Evolutionary conservation across 257 asterid genomes (phyloP), one percentile per base, ranked within the genome.

Genomic region (Lantana camara): DNA sequence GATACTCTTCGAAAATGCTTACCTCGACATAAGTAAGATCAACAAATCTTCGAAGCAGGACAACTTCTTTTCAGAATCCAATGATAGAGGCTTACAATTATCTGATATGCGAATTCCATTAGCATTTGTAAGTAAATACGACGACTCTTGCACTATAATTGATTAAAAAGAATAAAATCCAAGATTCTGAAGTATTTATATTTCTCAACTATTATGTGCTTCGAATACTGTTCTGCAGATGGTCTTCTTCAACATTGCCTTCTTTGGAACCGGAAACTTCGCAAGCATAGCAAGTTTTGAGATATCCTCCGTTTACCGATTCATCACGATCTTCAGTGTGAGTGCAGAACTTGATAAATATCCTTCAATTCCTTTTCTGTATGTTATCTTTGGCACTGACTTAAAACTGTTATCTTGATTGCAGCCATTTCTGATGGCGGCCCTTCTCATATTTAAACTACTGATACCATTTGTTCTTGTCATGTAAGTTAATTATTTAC

Each of bases 381-480:
- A 14, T 23, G 65, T 57, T 20, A 9, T 57, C 37, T 48, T 49
- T 15, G 53, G 52, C 54, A 46, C 56, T 30, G 58, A 60, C 73
- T 38, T 61, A 32, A 45, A 20, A 22, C 66, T 32, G 40, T 54
- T 71, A 63, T 52, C 73, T 49, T 56, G 46, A 16, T 77, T 82
- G 87, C 96, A 93, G 99, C 99, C 99, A 3, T 93, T 93, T 80
- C 77, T 93, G 72, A 93, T 93, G 99, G 91, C 99, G 24, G 95
- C 95, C 32, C 95, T 93, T 62, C 95, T 93, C 21, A 85, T 93
- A 57, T 93, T 93, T 85, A 93, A 93, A 64, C 47, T 91, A 50
- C 56, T 91, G 71, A 84, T 91, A 65, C 96, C 98, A 5, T 91
- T 84, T 67, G 69, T 86, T 64, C 98, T 91, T 32, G 96, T 91